Conservation (phyloP, 129 eudicot species). For the Centella asiatica region DNA sequence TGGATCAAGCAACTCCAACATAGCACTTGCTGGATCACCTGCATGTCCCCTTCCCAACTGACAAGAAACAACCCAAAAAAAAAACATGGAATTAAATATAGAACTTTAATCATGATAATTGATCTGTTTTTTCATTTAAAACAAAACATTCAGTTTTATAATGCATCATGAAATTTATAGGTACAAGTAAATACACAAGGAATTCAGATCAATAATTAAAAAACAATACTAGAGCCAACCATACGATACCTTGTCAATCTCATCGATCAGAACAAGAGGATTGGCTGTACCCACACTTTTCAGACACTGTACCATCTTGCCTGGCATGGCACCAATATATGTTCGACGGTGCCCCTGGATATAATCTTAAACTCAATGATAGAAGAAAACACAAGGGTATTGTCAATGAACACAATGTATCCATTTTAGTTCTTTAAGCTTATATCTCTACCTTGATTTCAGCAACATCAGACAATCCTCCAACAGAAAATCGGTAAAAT, state of each 20-base stretch:
- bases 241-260: slow-evolving; percentile 81
- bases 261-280: slow-evolving; percentile 98
- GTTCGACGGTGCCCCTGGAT: slow-evolving; percentile 93
- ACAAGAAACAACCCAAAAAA: background rate
- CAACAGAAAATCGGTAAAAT: slow-evolving; percentile 93
- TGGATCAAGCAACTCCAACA: slow-evolving; percentile 98
- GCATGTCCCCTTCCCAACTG: slow-evolving; percentile 99
- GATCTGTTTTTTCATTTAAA: background rate
- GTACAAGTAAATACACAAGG: no score
- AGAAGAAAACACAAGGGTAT: background rate
- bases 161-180: background rate
- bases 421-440: slow-evolving; percentile 2
- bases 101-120: background rate
- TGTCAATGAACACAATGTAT: background rate
- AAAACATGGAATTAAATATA: background rate
- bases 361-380: slow-evolving; percentile 12
- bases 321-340: slow-evolving; percentile 99
- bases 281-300: slow-evolving; percentile 94
- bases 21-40: slow-evolving; percentile 99
- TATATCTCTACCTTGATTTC: slow-evolving; percentile 67
- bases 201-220: no score
- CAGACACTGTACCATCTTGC: slow-evolving; percentile 97
- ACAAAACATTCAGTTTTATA: background rate
- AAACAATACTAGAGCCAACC: background rate
- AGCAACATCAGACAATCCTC: slow-evolving; percentile 98